Percentiles rank a stretch among this genome's conserved stretches.
Evolutionary conservation across 306 rosid genomes (phyloP).

Genomic region (Prunus salicina): DNA sequence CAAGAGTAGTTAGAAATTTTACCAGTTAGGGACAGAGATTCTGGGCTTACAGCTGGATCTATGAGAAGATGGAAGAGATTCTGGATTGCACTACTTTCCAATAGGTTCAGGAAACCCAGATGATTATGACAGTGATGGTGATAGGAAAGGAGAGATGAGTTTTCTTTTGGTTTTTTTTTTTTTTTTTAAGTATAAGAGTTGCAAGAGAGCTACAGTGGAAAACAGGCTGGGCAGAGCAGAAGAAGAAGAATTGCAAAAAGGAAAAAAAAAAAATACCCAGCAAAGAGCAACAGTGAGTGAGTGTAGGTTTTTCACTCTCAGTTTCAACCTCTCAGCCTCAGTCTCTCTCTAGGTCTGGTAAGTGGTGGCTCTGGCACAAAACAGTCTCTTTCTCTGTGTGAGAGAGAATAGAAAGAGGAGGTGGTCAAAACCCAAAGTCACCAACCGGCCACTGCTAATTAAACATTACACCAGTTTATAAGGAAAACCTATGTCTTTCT

Average conservation of each 20-base stretch:
- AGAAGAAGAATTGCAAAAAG: neutral
- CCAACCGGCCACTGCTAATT: neutral
- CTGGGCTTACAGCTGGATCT: constrained; percentile 17
- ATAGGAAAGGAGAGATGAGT: neutral
- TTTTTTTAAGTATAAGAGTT: neutral
- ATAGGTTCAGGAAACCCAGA: neutral
- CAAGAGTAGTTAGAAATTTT: neutral
- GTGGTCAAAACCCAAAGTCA: neutral
- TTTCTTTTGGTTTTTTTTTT: neutral
- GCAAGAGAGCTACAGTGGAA: neutral
- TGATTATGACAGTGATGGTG: neutral
- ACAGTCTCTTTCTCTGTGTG: neutral
- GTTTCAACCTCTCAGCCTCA: neutral
- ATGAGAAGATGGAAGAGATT: neutral
- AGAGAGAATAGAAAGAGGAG: neutral
- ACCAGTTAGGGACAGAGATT: neutral
- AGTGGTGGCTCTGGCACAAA: neutral
- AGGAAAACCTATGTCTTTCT: too few species aligned
- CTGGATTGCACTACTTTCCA: neutral
- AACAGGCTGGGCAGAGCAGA: neutral
- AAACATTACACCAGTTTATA: neutral
- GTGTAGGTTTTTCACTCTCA: neutral
- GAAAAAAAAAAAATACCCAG: neutral
- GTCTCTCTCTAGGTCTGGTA: neutral
- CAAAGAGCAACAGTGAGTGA: neutral